phyloP scores from a whole-genome alignment of 129 eudicot species.

The Arctium minus region DNA sequence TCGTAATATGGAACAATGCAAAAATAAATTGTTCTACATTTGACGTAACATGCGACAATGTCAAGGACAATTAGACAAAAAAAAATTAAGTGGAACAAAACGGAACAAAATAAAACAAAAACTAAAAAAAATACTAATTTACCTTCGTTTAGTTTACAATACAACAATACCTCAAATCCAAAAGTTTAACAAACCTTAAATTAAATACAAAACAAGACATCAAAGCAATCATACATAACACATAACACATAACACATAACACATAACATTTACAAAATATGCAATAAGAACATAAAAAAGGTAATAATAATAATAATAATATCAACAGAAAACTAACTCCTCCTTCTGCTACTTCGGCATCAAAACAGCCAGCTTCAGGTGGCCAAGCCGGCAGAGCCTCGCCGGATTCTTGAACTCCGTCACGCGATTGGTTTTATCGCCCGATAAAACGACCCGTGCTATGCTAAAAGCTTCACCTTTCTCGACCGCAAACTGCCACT shows the following conservation, averaged over 20 bases:
- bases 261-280: not conserved
- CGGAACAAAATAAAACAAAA: too few species aligned
- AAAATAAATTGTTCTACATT: too few species aligned
- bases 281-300: not conserved
- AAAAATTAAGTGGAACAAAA: too few species aligned
- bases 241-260: not conserved
- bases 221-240: not conserved
- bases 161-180: too few species aligned
- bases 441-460: conserved; percentile 60
- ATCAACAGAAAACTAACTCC: not conserved
- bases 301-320: conserved; percentile 1
- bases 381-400: conserved; percentile 57
- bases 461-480: conserved; percentile 79
- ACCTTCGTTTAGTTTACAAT: too few species aligned
- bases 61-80: too few species aligned
- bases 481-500: conserved; percentile 89
- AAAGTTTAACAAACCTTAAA: too few species aligned
- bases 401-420: conserved; percentile 65
- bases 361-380: conserved; percentile 62
- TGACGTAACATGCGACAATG: too few species aligned
- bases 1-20: too few species aligned
- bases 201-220: not conserved
- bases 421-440: conserved; percentile 37
- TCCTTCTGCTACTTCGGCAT: conserved; percentile 36
- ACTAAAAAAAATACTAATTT: too few species aligned